Base-by-base conservation (phyloP, 1,284 basidiomycete species). In the Malassezia arunalokei region DNA sequence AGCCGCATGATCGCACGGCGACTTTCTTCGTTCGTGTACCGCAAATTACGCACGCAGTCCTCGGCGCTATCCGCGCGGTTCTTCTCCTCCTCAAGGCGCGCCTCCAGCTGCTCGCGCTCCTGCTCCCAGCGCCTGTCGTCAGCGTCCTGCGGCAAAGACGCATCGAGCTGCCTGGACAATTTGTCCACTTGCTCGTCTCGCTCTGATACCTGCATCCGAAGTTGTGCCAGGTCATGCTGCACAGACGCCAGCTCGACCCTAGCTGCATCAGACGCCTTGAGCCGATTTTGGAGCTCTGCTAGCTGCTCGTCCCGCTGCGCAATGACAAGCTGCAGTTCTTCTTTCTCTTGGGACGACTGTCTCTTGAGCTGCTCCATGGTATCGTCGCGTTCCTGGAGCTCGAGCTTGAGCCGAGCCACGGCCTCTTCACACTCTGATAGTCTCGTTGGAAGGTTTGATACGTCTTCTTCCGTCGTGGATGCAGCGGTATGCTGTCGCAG, bases 1-100 rank as follows among this genome's bases (percentile, higher is more conserved):
- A 69, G 56, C 7, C 65, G 49, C 66, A 69, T 69, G 56, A 69
- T 67, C 33, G 66, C 66, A 4, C 65, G 56, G 8, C 66, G 54
- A 37, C 59, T 60, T 43, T 69, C 66, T 35, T 69, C 66, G 27
- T 61, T 62, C n/a, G 64, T 55, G n/a, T 62, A 55, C 17, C 66
- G 59, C 35, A 69, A 57, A 38, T 67, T 65, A 29, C 65, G 65
- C 51, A 69, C 65, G 11, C 65, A 55, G 33, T 67, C 65, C 5
- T 63, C 60, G 8, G 66, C 66, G 20, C 49, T 59, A 49, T 64
- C 66, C 3, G 58, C 53, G 12, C 53, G 47, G 27, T 41, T 47
- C 14, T 56, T 58, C 45, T 59, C 52, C 50, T 53, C 54, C 43
- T 60, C 60, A 24, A 64, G 30, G 29, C 58, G 48, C 11, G 51